A percentile compares a stretch with the other conserved stretches of the same genome.
phyloP scores from a whole-genome alignment of 495 filamentous ascomycete genomes.

The Hypoxylon cercidicola region DNA sequence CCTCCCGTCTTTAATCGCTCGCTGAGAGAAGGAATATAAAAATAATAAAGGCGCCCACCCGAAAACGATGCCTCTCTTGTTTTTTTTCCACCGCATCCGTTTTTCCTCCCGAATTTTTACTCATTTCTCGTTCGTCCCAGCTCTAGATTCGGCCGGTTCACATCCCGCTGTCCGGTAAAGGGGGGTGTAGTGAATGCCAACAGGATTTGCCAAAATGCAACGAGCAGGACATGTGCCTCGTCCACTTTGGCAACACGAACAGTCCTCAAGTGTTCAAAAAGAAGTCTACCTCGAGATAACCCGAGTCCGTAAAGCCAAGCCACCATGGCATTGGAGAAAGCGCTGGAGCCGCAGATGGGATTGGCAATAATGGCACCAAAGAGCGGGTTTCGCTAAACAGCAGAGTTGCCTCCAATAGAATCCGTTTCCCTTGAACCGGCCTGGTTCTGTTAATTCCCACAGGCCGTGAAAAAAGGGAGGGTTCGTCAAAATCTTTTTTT shows the following conservation, averaged over 20 bases:
- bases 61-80: constrained; percentile 33
- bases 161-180: constrained; percentile 41
- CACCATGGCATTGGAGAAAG: constrained; percentile 12
- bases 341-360: constrained; percentile 14
- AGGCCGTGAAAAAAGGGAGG: constrained; percentile 22
- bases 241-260: constrained; percentile 17
- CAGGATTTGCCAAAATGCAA: constrained; percentile 14
- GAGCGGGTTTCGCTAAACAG: constrained; percentile 30
- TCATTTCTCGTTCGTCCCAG: constrained; percentile 30
- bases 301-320: constrained; percentile 27
- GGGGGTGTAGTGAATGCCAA: constrained; percentile 23
- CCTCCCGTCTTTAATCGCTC: constrained; percentile 44
- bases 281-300: constrained; percentile 43
- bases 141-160: constrained; percentile 37
- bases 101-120: constrained; percentile 25
- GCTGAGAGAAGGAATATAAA: constrained; percentile 17
- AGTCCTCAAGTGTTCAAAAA: constrained; percentile 34
- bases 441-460: constrained; percentile 41
- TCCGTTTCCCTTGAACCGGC: constrained; percentile 43
- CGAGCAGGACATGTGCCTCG: constrained; percentile 1
- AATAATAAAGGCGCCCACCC: constrained; percentile 27
- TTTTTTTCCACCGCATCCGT: constrained; percentile 13
- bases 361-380: constrained; percentile 20
- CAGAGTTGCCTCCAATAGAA: constrained; percentile 43
- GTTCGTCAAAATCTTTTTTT: constrained; percentile 35